Evolutionary conservation across 148 eudicot species (phyloP).

Genomic region (Cornus florida): DNA sequence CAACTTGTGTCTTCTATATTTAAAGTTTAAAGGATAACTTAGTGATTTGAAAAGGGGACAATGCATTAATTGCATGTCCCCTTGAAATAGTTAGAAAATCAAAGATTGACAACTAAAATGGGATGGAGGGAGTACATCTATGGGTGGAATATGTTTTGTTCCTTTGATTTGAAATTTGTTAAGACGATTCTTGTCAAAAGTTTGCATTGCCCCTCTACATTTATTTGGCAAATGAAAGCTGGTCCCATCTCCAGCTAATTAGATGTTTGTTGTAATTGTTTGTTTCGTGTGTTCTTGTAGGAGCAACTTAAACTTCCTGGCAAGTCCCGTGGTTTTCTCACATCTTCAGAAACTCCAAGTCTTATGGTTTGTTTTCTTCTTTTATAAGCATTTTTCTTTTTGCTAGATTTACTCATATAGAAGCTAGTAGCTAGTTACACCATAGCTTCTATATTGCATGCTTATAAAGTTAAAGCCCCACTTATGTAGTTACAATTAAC

Average conservation of each 20-base stretch:
- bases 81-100: too few relatives aligned
- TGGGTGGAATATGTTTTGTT: neutral
- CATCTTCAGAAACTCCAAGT: conserved; percentile 33
- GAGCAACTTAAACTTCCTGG: conserved; percentile 44
- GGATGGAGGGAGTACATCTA: neutral
- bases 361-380: conserved; percentile 31
- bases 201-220: neutral
- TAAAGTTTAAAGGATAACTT: too few relatives aligned
- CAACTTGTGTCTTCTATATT: too few relatives aligned
- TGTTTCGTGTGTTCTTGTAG: conserved; percentile 35
- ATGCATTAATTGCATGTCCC: too few relatives aligned
- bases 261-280: neutral
- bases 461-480: neutral
- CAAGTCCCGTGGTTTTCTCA: conserved; percentile 41
- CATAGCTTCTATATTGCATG: neutral
- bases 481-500: neutral
- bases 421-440: conserved; percentile 6
- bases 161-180: neutral
- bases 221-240: neutral
- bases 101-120: too few relatives aligned
- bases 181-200: too few relatives aligned
- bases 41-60: too few relatives aligned
- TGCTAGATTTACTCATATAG: neutral
- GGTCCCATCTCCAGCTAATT: neutral
- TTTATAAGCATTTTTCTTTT: neutral